Evolutionary conservation across 257 asterid species (phyloP), one percentile per base, ranked within the genome.

Genomic region (Linderniella brevidens): DNA sequence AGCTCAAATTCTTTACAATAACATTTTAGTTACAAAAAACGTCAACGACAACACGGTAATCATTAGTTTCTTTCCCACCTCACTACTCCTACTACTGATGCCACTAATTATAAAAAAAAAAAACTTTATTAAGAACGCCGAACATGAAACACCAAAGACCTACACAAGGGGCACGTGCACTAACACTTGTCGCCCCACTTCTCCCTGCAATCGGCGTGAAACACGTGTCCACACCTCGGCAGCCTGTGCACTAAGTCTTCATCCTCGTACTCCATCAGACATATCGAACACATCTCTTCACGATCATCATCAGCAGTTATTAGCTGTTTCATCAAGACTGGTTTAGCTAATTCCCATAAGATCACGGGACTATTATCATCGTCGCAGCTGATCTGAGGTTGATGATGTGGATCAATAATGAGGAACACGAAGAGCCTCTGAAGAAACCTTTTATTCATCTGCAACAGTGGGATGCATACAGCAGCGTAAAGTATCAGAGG

Each of bases 111-210:
- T n/a, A n/a, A n/a, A 25, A 25, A 6, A 25, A 3, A 25, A 25
- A 2, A 25, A 25, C 32, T 25, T n/a, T n/a, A n/a, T n/a, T n/a
- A n/a, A n/a, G 71, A 53, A 4, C 68, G 32, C 19, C 46, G 52
- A 10, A 41, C n/a, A 15, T 60, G 65, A 58, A 75, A 19, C 15
- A 81, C 40, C 3, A 60, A 60, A 32, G 73, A 50, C 53, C 86
- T 48, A 52, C 93, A 82, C 3, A 82, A 66, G 8, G 93, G 93
- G 64, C 93, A 82, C 9, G 81, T 78, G 39, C 70, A 82, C 14
- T 69, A 83, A 6, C 70, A 64, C 9, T 67, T 57, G 20, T 73
- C 77, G 5, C 68, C 16, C 93, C 93, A 78, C 50, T 43, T 68
- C 53, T 70, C 75, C 32, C 78, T 56, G 66, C 92, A 82, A 0